Evolutionary conservation across 176 grass and related monocot species (phyloP).

Genomic region (Zoysia pacifica): DNA sequence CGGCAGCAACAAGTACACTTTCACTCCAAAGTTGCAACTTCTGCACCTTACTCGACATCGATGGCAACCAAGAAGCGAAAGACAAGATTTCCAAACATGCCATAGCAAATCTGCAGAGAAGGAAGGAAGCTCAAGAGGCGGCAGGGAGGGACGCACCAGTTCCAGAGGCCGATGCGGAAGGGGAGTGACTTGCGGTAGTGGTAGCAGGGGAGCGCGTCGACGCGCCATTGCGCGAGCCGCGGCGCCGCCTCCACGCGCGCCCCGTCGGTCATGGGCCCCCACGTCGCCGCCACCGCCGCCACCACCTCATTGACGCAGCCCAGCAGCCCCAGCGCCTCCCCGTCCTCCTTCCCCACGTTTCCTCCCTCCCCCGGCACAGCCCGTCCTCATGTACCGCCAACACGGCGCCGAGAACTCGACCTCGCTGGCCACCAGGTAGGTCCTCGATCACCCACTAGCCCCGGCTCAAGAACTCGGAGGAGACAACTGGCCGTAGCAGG

Average conservation of each 20-base stretch:
- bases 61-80: not conserved
- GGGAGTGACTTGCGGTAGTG: constrained; percentile 87
- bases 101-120: not conserved
- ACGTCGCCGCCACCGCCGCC: constrained; percentile 70
- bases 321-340: constrained; percentile 78
- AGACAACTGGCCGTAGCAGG: not conserved
- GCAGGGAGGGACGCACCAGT: constrained; percentile 54
- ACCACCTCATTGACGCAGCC: constrained; percentile 96
- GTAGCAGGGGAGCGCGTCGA: constrained; percentile 74
- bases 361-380: constrained; percentile 30
- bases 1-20: not conserved
- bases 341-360: constrained; percentile 81
- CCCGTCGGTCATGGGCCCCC: constrained; percentile 59
- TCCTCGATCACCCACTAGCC: not conserved
- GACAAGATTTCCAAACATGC: not conserved
- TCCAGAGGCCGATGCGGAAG: constrained; percentile 96
- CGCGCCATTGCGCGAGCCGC: constrained; percentile 88
- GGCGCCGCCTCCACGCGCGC: constrained; percentile 78
- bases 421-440: not conserved
- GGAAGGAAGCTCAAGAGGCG: not conserved
- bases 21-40: constrained; percentile 4
- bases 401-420: not conserved
- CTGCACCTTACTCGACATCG: not conserved
- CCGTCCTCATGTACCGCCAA: constrained; percentile 52
- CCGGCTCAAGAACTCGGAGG: constrained; percentile 4